Evolutionary conservation across 371 early-diverging fungal species (phyloP).

Genomic region (Mortierella sp.): DNA sequence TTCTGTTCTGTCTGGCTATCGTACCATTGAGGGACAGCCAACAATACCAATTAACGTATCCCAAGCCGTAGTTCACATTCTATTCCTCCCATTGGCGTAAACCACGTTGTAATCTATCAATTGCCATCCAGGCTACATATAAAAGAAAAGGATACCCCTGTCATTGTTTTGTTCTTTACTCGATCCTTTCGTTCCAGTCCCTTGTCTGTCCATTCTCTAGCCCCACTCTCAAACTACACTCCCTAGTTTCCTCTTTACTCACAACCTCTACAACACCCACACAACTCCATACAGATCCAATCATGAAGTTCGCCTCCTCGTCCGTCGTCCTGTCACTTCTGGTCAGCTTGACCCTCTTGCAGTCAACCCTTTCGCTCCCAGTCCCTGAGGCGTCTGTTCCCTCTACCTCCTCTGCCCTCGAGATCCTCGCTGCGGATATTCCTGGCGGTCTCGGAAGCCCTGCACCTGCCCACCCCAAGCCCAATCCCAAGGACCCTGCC

Average conservation of each 20-base stretch:
- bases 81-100: too few relatives aligned
- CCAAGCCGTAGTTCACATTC: background rate
- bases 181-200: background rate
- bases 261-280: background rate
- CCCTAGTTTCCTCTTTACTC: background rate
- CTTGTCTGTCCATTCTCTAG: conserved; percentile 1
- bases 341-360: conserved; percentile 15
- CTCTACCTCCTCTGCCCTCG: background rate
- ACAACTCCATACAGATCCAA: background rate
- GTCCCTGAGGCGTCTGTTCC: background rate
- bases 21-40: background rate
- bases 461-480: background rate
- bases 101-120: too few relatives aligned
- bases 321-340: conserved; percentile 14
- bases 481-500: background rate
- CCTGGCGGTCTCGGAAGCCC: background rate
- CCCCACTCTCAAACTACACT: background rate
- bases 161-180: background rate
- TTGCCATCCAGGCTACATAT: background rate
- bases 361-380: conserved; percentile 6
- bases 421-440: background rate
- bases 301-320: conserved; percentile 9
- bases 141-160: background rate
- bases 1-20: background rate
- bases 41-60: background rate